Conservation (phyloP, 2,329 filamentous ascomycete species). For the Ophiostoma tasmaniense region DNA sequence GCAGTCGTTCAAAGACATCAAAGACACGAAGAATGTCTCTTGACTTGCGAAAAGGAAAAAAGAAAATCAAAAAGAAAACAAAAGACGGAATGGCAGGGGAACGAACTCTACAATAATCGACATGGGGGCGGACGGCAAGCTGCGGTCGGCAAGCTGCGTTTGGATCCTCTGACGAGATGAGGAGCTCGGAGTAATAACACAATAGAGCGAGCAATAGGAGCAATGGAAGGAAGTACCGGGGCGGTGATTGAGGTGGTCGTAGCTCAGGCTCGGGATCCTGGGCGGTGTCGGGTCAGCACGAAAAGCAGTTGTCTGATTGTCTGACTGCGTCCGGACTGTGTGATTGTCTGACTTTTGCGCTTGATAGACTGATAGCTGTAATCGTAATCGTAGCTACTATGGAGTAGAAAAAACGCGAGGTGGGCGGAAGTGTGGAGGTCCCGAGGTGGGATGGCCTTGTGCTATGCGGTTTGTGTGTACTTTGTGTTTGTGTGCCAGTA, state of each 20-base stretch:
- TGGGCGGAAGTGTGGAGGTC: conserved; percentile 3
- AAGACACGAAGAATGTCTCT: background rate
- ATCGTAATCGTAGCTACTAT: background rate
- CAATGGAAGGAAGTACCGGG: background rate
- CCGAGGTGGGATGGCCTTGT: background rate
- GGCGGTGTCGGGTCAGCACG: background rate
- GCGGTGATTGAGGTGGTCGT: background rate
- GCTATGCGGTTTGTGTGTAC: background rate
- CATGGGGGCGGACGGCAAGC: conserved; percentile 27
- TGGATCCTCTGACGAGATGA: conserved; percentile 7
- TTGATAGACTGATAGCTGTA: background rate
- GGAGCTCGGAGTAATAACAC: background rate
- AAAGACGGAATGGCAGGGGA: background rate
- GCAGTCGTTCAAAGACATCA: no score
- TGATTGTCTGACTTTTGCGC: conserved; percentile 7
- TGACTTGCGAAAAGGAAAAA: background rate
- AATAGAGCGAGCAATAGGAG: background rate
- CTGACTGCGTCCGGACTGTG: background rate
- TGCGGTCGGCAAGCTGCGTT: conserved; percentile 4
- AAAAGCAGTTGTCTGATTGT: conserved; percentile 6
- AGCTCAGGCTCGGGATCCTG: background rate
- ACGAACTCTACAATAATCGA: conserved; percentile 43
- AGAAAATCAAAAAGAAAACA: background rate
- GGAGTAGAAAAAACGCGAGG: conserved; percentile 4
- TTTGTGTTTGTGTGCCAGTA: background rate